Evolutionary conservation across 208 protist genomes (phyloP), one percentile per base, ranked within the genome.

Genomic region (Acanthamoeba pearcei): DNA sequence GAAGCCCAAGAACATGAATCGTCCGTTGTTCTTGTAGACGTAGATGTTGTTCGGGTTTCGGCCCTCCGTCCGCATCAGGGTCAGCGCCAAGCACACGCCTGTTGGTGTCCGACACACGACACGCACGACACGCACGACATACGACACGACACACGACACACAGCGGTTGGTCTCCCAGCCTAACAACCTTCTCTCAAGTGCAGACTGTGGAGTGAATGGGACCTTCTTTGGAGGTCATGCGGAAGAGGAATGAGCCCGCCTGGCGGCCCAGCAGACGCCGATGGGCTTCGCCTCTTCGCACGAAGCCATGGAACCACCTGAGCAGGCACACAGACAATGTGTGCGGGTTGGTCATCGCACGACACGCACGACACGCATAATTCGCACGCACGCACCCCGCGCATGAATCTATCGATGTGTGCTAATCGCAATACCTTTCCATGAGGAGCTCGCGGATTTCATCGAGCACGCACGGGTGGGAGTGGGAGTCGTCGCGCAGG

Each of bases 241-340:
- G 55, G 60, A 80, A 55, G 89, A 93, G 89, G 68, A 93, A 82
- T 5, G 89, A 66, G 32, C 89, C 89, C 5, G 89, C 32, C 17
- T 80, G 49, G 9, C 57, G 57, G 29, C 89, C 89, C 42, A 55
- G 17, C n/a, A 93, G 42, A 15, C 89, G 89, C 29, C 68, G 60
- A 24, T 93, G 89, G 24, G 89, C 89, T 80, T 93, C 89, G 27
- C 49, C 46, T 38, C 57, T 19, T 19, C 53, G 46, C 15, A 93
- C 66, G 35, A 80, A 72, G 29, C 89, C 89, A 19, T 93, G 89
- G 64, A 93, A 93, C 89, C 89, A 93, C n/a, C 86, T 92, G 82
- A 3, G 38, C 46, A 27, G 32, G 8, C 10, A 24, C 27, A n/a
- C 8, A 38, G 19, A 5, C 35, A 35, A 82, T 17, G 12, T 15